Percentiles rank a stretch among this genome's conserved stretches.
Conservation (phyloP, 2,329 filamentous ascomycete species). For the Lachnellula willkommii region DNA sequence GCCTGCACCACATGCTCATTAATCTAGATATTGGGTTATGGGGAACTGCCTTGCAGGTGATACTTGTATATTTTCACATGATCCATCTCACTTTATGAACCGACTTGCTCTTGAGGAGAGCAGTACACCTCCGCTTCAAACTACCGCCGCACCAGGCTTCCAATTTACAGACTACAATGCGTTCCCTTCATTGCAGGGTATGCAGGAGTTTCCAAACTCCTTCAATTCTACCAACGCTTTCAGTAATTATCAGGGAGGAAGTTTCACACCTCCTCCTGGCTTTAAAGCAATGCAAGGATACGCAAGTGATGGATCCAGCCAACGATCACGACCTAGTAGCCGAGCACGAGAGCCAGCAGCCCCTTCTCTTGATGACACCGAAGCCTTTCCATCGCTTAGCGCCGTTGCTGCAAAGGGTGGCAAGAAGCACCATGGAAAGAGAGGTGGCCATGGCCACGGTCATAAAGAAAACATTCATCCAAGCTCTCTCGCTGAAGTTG, state of each 20-base stretch:
- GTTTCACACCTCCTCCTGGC: slow-evolving; percentile 62
- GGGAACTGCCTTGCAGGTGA: slow-evolving; percentile 92
- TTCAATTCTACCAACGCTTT: slow-evolving; percentile 37
- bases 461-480: slow-evolving; percentile 64
- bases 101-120: slow-evolving; percentile 70
- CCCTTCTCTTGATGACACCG: slow-evolving; percentile 83
- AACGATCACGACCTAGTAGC: slow-evolving; percentile 79
- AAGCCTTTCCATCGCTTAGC: slow-evolving; percentile 87
- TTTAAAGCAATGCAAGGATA: slow-evolving; percentile 57
- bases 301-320: slow-evolving; percentile 56
- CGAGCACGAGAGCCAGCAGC: slow-evolving; percentile 63
- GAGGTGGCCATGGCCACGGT: slow-evolving; percentile 70
- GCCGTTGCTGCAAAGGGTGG: slow-evolving; percentile 68
- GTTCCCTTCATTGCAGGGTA: slow-evolving; percentile 71
- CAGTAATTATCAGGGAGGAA: slow-evolving; percentile 46
- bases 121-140: slow-evolving; percentile 56
- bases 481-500: slow-evolving; percentile 84
- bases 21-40: slow-evolving; percentile 80
- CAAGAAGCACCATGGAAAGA: slow-evolving; percentile 92
- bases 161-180: slow-evolving; percentile 78
- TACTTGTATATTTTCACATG: slow-evolving; percentile 95
- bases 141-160: slow-evolving; percentile 53
- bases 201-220: slow-evolving; percentile 52
- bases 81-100: slow-evolving; percentile 80
- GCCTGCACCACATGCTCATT: slow-evolving; percentile 13